phyloP scores from a whole-genome alignment of 495 filamentous ascomycete species.

The Aspergillus sclerotiicarbonarius region DNA sequence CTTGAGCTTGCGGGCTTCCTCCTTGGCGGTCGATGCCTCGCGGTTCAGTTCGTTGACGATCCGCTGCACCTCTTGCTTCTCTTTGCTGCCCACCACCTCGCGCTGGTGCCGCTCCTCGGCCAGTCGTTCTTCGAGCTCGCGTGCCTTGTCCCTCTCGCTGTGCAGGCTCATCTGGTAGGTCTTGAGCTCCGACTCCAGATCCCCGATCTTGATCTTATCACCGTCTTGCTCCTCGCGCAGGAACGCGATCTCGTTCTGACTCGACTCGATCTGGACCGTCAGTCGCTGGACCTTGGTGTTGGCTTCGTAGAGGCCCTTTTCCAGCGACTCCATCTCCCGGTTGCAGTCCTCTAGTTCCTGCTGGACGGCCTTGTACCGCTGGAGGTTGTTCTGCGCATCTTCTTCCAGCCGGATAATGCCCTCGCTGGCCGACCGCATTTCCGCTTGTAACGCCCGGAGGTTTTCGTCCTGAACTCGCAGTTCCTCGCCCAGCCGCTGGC shows the following conservation, averaged over 20 bases:
- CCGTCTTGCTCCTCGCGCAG: conserved; percentile 94
- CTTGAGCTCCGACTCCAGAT: conserved; percentile 78
- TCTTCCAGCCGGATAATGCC: conserved; percentile 82
- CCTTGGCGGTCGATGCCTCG: conserved; percentile 76
- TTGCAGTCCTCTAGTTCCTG: conserved; percentile 72
- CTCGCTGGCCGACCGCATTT: conserved; percentile 89
- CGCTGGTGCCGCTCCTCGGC: conserved; percentile 79
- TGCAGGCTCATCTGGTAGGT: conserved; percentile 66
- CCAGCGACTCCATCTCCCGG: conserved; percentile 72
- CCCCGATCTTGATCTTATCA: conserved; percentile 97
- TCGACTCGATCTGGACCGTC: conserved; percentile 86
- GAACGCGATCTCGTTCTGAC: conserved; percentile 91
- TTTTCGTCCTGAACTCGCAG: conserved; percentile 60
- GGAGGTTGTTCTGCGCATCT: conserved; percentile 65
- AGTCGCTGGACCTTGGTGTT: conserved; percentile 83
- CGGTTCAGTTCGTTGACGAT: conserved; percentile 82
- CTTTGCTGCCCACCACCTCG: conserved; percentile 77
- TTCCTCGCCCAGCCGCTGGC: conserved; percentile 66
- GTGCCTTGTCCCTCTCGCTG: conserved; percentile 76
- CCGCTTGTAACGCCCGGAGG: conserved; percentile 77
- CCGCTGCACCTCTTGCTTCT: conserved; percentile 82
- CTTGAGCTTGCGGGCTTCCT: conserved; percentile 77
- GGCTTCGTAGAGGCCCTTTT: conserved; percentile 71
- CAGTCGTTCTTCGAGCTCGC: conserved; percentile 75
- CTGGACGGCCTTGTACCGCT: conserved; percentile 70